Percentiles rank a stretch among this genome's conserved stretches.
Conservation (phyloP, 345 rosid genomes). For the Eutrema heterophyllum region DNA sequence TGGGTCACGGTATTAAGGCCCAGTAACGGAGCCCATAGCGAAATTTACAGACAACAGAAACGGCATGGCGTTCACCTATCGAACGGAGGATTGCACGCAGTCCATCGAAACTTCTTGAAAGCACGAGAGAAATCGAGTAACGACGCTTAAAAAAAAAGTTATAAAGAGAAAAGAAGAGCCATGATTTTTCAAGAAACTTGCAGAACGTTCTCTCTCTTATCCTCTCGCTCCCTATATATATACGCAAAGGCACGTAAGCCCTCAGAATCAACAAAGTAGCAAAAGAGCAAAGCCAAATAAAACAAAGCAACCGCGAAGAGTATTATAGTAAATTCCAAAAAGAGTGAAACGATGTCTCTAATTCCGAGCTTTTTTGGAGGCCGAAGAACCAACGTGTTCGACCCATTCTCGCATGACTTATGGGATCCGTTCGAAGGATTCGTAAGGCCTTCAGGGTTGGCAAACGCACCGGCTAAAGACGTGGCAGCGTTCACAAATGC, state of each 20-base stretch:
- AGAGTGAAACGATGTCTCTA: conserved; percentile 17
- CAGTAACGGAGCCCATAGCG: no score
- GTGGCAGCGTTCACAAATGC: conserved; percentile 27
- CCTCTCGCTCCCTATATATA: background rate
- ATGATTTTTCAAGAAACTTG: background rate
- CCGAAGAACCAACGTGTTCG: conserved; percentile 30
- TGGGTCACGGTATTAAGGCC: no score
- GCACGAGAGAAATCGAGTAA: background rate
- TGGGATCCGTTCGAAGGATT: conserved; percentile 33
- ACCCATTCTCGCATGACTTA: conserved; percentile 27
- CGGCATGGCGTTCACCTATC: background rate
- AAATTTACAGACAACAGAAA: no score
- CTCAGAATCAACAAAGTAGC: background rate
- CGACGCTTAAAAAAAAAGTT: background rate
- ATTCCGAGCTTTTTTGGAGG: conserved; percentile 26
- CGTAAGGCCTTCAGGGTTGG: background rate
- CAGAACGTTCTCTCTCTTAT: background rate
- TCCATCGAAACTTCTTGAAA: conserved; percentile 3
- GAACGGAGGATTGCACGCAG: background rate
- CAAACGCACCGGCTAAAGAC: conserved; percentile 1
- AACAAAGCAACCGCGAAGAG: background rate
- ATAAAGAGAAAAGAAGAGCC: background rate
- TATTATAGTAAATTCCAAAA: background rate
- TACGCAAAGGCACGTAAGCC: background rate
- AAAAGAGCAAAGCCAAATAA: background rate